Percentiles rank a stretch among this genome's conserved stretches.
Conservation (phyloP, 2,329 filamentous ascomycete species). For the Cladophialophora yegresii region DNA sequence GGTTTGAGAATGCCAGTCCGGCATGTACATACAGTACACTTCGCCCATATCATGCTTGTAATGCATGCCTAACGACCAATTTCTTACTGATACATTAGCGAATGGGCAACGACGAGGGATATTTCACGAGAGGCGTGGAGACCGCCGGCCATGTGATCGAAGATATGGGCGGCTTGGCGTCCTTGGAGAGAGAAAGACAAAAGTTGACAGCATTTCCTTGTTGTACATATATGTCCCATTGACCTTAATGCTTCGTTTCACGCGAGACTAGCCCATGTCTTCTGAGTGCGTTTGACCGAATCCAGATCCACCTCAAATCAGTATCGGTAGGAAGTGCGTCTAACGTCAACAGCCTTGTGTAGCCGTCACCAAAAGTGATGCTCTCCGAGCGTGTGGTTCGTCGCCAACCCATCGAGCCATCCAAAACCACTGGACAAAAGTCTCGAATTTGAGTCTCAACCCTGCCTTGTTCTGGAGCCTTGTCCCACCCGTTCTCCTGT, state of each 20-base stretch:
- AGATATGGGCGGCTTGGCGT: background rate
- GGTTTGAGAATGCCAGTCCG: background rate
- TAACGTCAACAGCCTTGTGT: background rate
- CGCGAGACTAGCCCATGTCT: background rate
- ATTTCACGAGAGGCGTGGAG: background rate
- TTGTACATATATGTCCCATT: conserved; percentile 1
- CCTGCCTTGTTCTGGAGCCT: background rate
- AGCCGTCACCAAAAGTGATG: background rate
- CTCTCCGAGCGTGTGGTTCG: background rate
- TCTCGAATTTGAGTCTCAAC: no score
- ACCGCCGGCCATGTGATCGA: background rate
- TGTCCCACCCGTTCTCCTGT: background rate
- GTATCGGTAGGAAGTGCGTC: background rate
- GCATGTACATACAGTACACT: background rate
- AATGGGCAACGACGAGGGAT: background rate
- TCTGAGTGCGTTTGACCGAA: background rate
- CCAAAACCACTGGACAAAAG: background rate
- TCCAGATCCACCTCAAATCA: background rate
- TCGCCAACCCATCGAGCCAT: background rate
- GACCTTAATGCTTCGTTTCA: background rate
- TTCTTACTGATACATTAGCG: background rate
- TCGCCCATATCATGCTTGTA: background rate
- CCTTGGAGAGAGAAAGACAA: background rate
- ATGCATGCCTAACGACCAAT: background rate
- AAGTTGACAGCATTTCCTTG: background rate